These are phyloP conservation scores for Yarrowia sp. DNA, from an alignment of 805 yeast species.

Conservation along the genomic window DNA sequence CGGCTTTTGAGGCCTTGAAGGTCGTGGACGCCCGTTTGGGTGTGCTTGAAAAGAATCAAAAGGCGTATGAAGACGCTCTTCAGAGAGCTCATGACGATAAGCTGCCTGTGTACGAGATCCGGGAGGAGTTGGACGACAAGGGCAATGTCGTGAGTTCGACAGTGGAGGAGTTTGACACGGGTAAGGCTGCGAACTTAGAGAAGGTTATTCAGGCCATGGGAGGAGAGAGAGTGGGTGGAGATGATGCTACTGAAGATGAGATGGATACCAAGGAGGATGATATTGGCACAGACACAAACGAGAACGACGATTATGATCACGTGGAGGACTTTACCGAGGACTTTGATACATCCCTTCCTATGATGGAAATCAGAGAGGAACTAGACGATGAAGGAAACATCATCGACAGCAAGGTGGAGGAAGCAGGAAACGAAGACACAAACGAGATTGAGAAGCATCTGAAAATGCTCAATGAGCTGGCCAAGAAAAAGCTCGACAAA, in stretches of 20 bases:
- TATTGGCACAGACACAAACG: conserved; percentile 34
- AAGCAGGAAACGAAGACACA: conserved; percentile 30
- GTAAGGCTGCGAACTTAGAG: conserved; percentile 28
- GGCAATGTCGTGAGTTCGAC: conserved; percentile 54
- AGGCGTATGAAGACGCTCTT: neutral
- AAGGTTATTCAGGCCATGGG: conserved; percentile 32
- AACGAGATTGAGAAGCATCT: conserved; percentile 1
- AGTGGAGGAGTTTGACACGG: conserved; percentile 42
- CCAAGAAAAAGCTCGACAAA: neutral
- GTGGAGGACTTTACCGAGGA: conserved; percentile 32
- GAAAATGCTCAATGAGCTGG: neutral
- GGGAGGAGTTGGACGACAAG: conserved; percentile 76
- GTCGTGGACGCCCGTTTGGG: conserved; percentile 10
- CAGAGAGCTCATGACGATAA: neutral
- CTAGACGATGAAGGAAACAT: conserved; percentile 82
- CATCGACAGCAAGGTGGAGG: conserved; percentile 46
- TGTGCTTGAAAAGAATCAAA: neutral
- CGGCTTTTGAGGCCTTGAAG: neutral
- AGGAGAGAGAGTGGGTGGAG: neutral
- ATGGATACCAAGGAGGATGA: neutral
- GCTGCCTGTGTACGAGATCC: conserved; percentile 70
- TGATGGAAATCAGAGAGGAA: conserved; percentile 81
- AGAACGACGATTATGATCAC: neutral
- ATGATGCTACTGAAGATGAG: conserved; percentile 48
- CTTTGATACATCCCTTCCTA: conserved; percentile 50